phyloP scores from a whole-genome alignment of 495 filamentous ascomycete species.

The Trichoderma virens region DNA sequence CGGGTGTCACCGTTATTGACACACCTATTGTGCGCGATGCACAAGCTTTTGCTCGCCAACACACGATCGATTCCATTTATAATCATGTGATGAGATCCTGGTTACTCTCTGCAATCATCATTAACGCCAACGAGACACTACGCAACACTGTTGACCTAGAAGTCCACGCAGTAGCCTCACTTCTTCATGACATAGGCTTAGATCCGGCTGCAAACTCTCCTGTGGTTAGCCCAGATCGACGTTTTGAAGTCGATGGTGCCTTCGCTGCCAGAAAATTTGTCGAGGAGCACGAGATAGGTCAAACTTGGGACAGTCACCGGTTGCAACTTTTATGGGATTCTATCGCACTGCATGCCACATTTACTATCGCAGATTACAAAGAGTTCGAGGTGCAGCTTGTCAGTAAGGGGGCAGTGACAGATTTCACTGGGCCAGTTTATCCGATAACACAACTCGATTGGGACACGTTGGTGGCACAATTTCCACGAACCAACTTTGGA shows the following conservation, averaged over 20 bases:
- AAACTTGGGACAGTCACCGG: constrained; percentile 13
- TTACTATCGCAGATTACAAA: constrained; percentile 14
- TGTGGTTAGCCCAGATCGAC: constrained; percentile 23
- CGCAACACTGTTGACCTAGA: constrained; percentile 23
- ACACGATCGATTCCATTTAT: background rate
- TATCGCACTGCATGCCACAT: constrained; percentile 19
- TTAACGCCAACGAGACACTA: constrained; percentile 19
- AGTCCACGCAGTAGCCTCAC: constrained; percentile 24
- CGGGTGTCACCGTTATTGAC: background rate
- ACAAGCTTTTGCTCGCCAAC: background rate
- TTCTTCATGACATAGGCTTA: constrained; percentile 28
- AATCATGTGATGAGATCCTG: background rate
- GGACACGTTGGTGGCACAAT: constrained; percentile 13
- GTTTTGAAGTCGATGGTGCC: constrained; percentile 31
- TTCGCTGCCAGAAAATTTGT: constrained; percentile 14
- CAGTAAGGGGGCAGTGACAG: constrained; percentile 11
- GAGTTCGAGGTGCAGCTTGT: constrained; percentile 18
- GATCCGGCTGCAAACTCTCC: constrained; percentile 19
- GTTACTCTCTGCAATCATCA: background rate
- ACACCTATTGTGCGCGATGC: background rate
- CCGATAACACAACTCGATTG: constrained; percentile 5
- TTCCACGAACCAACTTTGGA: constrained; percentile 14
- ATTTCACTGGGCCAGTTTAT: constrained; percentile 15
- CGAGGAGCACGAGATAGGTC: constrained; percentile 5
- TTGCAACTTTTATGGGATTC: constrained; percentile 20